These are phyloP conservation scores for Chrysosporium keratinophilum DNA, from an alignment of 2,329 filamentous ascomycete species.

Conservation along the genomic window DNA sequence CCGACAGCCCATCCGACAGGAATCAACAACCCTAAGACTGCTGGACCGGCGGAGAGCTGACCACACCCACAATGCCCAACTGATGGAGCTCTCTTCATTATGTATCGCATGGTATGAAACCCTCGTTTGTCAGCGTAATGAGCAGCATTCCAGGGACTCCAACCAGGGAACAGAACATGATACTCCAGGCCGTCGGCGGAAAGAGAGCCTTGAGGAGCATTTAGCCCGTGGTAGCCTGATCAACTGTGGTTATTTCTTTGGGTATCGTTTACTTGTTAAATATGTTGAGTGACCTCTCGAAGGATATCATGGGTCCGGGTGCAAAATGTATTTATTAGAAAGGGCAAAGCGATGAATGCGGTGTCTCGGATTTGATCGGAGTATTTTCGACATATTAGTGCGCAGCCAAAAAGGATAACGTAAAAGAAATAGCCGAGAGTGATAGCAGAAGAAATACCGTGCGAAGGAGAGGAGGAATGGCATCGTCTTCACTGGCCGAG, in stretches of 20 bases:
- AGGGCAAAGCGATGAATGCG: constrained; percentile 32
- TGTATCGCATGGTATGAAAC: constrained; percentile 71
- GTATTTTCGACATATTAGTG: constrained; percentile 38
- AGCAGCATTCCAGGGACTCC: constrained; percentile 59
- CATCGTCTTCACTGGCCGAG: constrained; percentile 13
- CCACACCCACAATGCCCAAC: constrained; percentile 91
- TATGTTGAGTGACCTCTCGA: constrained; percentile 14
- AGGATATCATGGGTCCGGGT: constrained; percentile 36
- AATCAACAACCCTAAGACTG: constrained; percentile 45
- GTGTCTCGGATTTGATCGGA: constrained; percentile 28
- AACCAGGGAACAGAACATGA: constrained; percentile 28
- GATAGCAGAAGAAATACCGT: constrained; percentile 36
- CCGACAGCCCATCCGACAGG: constrained; percentile 43
- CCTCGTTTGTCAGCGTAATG: constrained; percentile 67
- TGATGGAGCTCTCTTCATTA: constrained; percentile 87
- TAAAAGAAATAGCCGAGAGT: constrained; percentile 38
- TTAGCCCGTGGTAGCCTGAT: constrained; percentile 20
- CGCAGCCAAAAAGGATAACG: constrained; percentile 37
- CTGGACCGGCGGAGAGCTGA: constrained; percentile 65
- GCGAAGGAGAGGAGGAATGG: constrained; percentile 33
- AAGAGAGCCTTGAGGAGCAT: constrained; percentile 26
- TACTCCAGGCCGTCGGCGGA: constrained; percentile 26
- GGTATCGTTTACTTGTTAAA: constrained; percentile 1
- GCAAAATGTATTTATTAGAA: constrained; percentile 36
- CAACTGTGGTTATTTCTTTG: constrained; percentile 10